These are phyloP conservation scores for Xylariaceae sp. DNA, from an alignment of 2,329 filamentous ascomycete genomes.

Conservation along the genomic window DNA sequence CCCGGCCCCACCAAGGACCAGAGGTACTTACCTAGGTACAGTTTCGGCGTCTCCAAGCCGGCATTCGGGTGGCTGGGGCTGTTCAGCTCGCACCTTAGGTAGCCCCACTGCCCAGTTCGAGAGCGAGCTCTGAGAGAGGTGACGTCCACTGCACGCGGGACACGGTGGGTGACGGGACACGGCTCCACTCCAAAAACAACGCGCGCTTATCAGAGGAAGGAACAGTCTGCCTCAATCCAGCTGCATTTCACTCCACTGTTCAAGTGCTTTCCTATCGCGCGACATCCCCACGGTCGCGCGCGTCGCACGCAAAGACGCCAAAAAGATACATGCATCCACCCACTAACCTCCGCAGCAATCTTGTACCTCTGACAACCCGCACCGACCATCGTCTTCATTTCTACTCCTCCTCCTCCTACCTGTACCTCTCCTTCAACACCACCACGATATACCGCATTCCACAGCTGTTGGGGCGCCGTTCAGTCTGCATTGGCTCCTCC, in stretches of 20 bases:
- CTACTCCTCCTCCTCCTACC: conserved; percentile 9
- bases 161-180: neutral
- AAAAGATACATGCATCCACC: conserved; percentile 24
- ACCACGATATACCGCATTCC: neutral
- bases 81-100: no score
- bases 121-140: conserved; percentile 9
- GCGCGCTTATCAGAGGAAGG: conserved; percentile 13
- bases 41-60: no score
- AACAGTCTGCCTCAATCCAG: no score
- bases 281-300: conserved; percentile 20
- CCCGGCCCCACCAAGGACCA: conserved; percentile 7
- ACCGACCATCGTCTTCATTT: conserved; percentile 12
- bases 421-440: neutral
- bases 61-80: no score
- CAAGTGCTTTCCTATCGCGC: conserved; percentile 20
- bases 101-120: conserved; percentile 6
- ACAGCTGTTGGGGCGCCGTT: no score
- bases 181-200: conserved; percentile 4
- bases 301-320: neutral
- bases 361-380: conserved; percentile 25
- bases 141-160: conserved; percentile 20
- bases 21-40: neutral
- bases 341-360: conserved; percentile 21
- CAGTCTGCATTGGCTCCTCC: no score
- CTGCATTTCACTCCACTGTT: no score